Evolutionary conservation across 148 eudicot genomes (phyloP).

Genomic region (Chenopodium album): DNA sequence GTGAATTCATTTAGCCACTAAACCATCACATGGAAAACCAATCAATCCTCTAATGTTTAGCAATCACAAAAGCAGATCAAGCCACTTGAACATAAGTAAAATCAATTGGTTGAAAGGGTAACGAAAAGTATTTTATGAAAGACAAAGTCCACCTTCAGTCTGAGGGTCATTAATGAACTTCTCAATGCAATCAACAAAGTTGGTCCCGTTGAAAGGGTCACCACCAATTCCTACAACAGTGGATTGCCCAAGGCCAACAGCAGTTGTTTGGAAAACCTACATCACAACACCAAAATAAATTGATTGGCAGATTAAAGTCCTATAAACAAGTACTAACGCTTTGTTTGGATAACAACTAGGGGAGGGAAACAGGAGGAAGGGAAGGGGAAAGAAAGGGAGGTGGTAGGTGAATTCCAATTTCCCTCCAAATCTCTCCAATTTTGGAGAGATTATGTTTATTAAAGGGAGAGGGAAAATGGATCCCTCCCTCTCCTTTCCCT

Average conservation of each 20-base stretch:
- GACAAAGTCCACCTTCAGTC: constrained; percentile 69
- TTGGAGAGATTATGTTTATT: too few species aligned
- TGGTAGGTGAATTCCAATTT: too few species aligned
- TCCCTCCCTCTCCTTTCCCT: too few species aligned
- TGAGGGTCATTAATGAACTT: constrained; percentile 95
- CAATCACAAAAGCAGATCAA: not conserved
- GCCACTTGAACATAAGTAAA: not conserved
- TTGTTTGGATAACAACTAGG: too few species aligned
- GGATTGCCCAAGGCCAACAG: constrained; percentile 97
- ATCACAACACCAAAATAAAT: constrained; percentile 15
- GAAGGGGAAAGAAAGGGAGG: too few species aligned
- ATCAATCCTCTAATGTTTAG: not conserved
- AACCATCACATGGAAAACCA: not conserved
- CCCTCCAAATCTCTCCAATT: too few species aligned
- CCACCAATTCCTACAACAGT: constrained; percentile 99
- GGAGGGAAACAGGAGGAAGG: too few species aligned
- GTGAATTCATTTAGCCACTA: not conserved
- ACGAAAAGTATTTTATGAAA: not conserved
- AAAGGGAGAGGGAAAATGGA: too few species aligned
- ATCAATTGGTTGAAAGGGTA: not conserved
- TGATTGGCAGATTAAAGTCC: not conserved
- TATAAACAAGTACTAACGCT: not conserved
- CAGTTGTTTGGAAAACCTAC: constrained; percentile 97
- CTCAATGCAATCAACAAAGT: constrained; percentile 93
- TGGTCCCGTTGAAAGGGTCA: constrained; percentile 98